phyloP scores from a whole-genome alignment of 2,329 filamentous ascomycete genomes.

The Calonectria naviculata region DNA sequence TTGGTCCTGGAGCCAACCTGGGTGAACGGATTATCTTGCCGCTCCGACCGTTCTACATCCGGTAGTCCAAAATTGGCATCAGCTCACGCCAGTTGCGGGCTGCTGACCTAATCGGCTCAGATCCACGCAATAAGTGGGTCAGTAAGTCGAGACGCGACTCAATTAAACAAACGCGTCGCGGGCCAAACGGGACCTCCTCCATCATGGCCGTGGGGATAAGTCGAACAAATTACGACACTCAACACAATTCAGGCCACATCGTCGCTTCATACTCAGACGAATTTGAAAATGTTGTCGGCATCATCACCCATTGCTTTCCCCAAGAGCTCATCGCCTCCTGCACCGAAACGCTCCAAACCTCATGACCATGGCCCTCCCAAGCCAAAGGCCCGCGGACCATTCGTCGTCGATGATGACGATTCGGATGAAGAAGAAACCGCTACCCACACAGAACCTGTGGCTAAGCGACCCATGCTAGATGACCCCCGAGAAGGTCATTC shows the following conservation, averaged over 20 bases:
- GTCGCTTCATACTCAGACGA: not conserved
- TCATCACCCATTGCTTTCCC: constrained; percentile 71
- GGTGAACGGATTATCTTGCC: constrained; percentile 43
- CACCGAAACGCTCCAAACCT: constrained; percentile 49
- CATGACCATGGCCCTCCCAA: constrained; percentile 49
- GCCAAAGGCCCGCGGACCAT: constrained; percentile 18
- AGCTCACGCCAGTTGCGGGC: not conserved
- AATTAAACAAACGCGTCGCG: constrained; percentile 45
- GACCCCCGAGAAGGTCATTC: constrained; percentile 31
- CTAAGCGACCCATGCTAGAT: constrained; percentile 47
- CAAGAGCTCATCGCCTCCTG: constrained; percentile 56
- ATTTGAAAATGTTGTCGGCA: constrained; percentile 63
- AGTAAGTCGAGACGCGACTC: constrained; percentile 37
- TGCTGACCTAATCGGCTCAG: constrained; percentile 37
- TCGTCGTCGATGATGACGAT: constrained; percentile 14
- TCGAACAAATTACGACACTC: constrained; percentile 5
- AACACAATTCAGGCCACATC: not conserved
- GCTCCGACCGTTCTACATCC: constrained; percentile 25
- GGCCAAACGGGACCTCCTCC: constrained; percentile 12
- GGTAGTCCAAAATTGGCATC: not conserved
- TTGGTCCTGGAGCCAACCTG: constrained; percentile 38
- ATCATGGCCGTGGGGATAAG: constrained; percentile 14
- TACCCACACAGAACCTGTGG: constrained; percentile 25
- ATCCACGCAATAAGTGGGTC: constrained; percentile 26
- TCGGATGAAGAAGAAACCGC: constrained; percentile 26